A percentile compares a stretch with the other conserved stretches of the same genome.
These are phyloP conservation scores for Floccularia luteovirens DNA, from an alignment of 768 basidiomycete species.

Conservation along the genomic window DNA sequence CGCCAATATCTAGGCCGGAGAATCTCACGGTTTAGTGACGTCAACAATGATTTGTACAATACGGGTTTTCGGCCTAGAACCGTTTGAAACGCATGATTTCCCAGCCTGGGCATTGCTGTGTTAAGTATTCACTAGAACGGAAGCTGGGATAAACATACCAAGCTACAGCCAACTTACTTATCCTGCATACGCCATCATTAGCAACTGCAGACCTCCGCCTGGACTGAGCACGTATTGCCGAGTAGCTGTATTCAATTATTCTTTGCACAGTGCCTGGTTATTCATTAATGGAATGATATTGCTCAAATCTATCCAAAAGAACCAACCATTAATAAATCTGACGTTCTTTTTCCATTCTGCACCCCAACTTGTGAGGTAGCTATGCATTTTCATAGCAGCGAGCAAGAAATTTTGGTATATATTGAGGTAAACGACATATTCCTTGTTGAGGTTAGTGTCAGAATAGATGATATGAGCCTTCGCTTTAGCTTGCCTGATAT, in stretches of 20 bases:
- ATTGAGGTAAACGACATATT: slow-evolving; percentile 62
- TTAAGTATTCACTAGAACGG: background rate
- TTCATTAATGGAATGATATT: slow-evolving; percentile 1
- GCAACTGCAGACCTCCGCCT: slow-evolving; percentile 28
- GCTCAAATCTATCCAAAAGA: background rate
- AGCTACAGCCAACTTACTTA: slow-evolving; percentile 42
- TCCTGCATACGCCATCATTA: slow-evolving; percentile 28
- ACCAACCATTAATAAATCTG: slow-evolving; percentile 50
- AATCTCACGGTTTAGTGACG: slow-evolving; percentile 42
- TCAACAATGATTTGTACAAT: slow-evolving; percentile 39
- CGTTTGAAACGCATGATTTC: slow-evolving; percentile 69
- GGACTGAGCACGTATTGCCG: slow-evolving; percentile 40
- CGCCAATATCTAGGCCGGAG: slow-evolving; percentile 34
- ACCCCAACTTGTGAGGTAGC: slow-evolving; percentile 66
- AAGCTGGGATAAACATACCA: slow-evolving; percentile 41
- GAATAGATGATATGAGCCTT: slow-evolving; percentile 77
- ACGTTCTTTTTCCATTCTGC: slow-evolving; percentile 31
- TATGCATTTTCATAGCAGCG: slow-evolving; percentile 80
- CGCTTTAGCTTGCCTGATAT: slow-evolving; percentile 55
- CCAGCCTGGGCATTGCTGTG: slow-evolving; percentile 40
- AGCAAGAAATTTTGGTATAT: slow-evolving; percentile 83
- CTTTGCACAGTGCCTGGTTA: slow-evolving; percentile 57
- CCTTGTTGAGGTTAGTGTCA: slow-evolving; percentile 64
- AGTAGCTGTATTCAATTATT: slow-evolving; percentile 49
- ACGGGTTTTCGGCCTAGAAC: slow-evolving; percentile 50